Conservation (phyloP, 345 rosid species). For the Lenwebbia sp. region DNA sequence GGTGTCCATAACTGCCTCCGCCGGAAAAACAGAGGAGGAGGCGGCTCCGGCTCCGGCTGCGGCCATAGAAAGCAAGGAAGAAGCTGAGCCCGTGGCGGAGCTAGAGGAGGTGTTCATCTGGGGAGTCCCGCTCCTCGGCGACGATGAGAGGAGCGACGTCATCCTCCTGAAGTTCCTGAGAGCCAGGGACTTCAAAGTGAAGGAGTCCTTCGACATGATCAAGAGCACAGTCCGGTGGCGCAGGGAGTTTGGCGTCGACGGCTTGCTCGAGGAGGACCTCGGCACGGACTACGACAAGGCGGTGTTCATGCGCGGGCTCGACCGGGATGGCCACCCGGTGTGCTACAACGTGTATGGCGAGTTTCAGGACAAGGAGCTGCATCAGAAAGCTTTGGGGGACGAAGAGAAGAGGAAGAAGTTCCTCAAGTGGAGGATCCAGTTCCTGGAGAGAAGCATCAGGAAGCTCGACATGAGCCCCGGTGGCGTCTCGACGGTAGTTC, state of each 20-base stretch:
- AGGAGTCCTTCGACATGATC: slow-evolving; percentile 66
- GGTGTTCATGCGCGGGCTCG: slow-evolving; percentile 69
- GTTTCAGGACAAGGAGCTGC: slow-evolving; percentile 64
- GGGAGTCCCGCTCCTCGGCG: slow-evolving; percentile 59
- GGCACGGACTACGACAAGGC: slow-evolving; percentile 64
- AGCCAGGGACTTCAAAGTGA: slow-evolving; percentile 82
- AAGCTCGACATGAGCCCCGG: slow-evolving; percentile 62
- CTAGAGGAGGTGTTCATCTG: slow-evolving; percentile 52
- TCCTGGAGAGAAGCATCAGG: slow-evolving; percentile 67
- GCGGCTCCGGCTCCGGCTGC: neutral
- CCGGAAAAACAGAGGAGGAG: slow-evolving; percentile 4
- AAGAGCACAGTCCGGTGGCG: slow-evolving; percentile 72
- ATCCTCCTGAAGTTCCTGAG: slow-evolving; percentile 67
- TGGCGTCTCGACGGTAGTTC: slow-evolving; percentile 50
- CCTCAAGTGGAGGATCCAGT: slow-evolving; percentile 78
- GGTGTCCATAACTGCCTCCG: slow-evolving; percentile 22
- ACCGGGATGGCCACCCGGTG: slow-evolving; percentile 75
- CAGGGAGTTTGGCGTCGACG: slow-evolving; percentile 53
- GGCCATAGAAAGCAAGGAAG: neutral
- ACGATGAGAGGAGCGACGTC: slow-evolving; percentile 71
- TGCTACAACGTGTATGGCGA: slow-evolving; percentile 79
- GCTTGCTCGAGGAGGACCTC: slow-evolving; percentile 46
- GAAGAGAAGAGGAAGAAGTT: slow-evolving; percentile 62
- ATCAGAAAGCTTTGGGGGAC: slow-evolving; percentile 42
- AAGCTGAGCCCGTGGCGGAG: neutral